These are phyloP conservation scores for Phytophthora pini DNA, from an alignment of 352 stramenopile species.

Conservation along the genomic window DNA sequence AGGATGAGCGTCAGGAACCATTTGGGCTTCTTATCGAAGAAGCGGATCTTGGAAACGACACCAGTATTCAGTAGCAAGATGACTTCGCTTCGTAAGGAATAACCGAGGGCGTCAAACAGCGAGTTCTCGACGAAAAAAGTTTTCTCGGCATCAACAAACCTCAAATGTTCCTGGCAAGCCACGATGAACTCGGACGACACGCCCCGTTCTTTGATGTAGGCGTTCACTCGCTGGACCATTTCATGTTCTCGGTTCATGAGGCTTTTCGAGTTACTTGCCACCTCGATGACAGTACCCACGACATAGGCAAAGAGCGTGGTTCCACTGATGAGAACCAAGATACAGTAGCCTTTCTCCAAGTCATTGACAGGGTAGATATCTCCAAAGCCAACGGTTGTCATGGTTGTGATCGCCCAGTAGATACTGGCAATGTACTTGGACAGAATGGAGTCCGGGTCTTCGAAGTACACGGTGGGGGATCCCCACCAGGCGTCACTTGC, in stretches of 20 bases:
- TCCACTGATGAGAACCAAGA: slow-evolving; percentile 85
- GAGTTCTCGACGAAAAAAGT: slow-evolving; percentile 70
- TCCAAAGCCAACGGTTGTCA: slow-evolving; percentile 89
- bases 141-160: slow-evolving; percentile 73
- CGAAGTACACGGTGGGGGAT: slow-evolving; percentile 47
- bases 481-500: slow-evolving; percentile 64
- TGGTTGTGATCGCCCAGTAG: slow-evolving; percentile 88
- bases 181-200: slow-evolving; percentile 73
- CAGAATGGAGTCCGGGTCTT: slow-evolving; percentile 53
- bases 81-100: slow-evolving; percentile 69
- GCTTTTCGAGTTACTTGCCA: slow-evolving; percentile 83
- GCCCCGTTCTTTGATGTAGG: slow-evolving; percentile 81
- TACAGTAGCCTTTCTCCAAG: slow-evolving; percentile 77
- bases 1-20: slow-evolving; percentile 82
- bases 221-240: slow-evolving; percentile 73
- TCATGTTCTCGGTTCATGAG: slow-evolving; percentile 78
- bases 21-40: slow-evolving; percentile 88
- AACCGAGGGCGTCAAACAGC: slow-evolving; percentile 72
- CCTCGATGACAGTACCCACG: slow-evolving; percentile 82
- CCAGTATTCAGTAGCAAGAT: slow-evolving; percentile 69
- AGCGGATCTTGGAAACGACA: slow-evolving; percentile 68
- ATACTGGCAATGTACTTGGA: slow-evolving; percentile 86
- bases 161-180: slow-evolving; percentile 78
- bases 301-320: slow-evolving; percentile 85
- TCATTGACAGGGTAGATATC: slow-evolving; percentile 82